Evolutionary conservation across 2,329 filamentous ascomycete genomes (phyloP), one percentile per base, ranked within the genome.

Genomic region (Aspergillus sp.): DNA sequence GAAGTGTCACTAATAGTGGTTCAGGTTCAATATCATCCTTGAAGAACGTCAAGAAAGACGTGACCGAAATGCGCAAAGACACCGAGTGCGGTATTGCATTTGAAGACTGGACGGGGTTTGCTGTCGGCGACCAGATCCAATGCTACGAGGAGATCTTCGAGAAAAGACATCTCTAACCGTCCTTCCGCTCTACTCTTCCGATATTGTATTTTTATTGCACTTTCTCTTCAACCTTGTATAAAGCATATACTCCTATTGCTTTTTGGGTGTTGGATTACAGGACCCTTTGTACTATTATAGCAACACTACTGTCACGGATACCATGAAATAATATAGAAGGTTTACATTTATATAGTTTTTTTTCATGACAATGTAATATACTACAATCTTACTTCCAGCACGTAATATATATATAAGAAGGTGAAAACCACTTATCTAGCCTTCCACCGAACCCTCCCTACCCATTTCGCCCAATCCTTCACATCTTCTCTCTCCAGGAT

Each of bases 61-160:
- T 95, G 30, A 80, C 81, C 45, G 91, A 96, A 69, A 95, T 96
- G 86, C 87, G 86, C 67, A 98, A 96, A 76, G 93, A 92, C 57
- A 85, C 83, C n/a, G 95, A 99, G 75, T 99, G 95, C 68, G 95
- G 95, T 64, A 88, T 99, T 64, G 87, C 85, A 52, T 93, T 99
- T 68, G 86, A 89, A 3, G 83, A 81, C 32, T 99, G 91, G 86
- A 81, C 89, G 48, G 89, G 86, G 20, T 89, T 98, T 71, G 74
- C 88, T 68, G 80, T 86, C 13, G 95, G 93, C 26, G 95, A 99
- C 76, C 85, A 88, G 72, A 83, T 99, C 60, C 95, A 98, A 78
- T 88, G 87, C 34, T 96, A 93, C 68, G 91, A 96, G 69, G 89
- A 93, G 75, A 82, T 87, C 17, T 77, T 75, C 55, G 90, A 95